Base-by-base conservation (phyloP, 2,329 filamentous ascomycete genomes). In the Ophiostoma fasciatum region DNA sequence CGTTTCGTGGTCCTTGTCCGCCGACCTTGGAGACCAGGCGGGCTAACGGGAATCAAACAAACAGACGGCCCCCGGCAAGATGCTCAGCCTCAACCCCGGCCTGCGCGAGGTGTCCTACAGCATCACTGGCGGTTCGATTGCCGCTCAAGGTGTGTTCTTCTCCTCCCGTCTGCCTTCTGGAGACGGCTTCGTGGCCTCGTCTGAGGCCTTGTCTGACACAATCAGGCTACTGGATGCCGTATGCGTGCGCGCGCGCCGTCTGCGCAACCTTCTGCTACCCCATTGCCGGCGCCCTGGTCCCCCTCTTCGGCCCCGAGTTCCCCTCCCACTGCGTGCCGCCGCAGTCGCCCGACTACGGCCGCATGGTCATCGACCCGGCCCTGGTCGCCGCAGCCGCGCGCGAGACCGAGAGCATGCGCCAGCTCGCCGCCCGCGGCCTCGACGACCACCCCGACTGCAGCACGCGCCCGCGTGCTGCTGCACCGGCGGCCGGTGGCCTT, bases 221-320 rank as follows among this genome's bases (percentile, higher is more conserved):
- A 33, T 5, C 31, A 93, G 85, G 90, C 23, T 98, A 96, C 57
- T 98, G 90, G 90, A 84, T 96, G 71, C 88, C 88, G 3, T 96
- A 78, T 49, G 62, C 73, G 27, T 92, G 85, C 46, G 90, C 90
- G 31, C 80, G 72, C 56, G 85, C 84, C 10, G 64, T 98, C 35
- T 92, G 87, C 49, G 72, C 82, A 4, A 94, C 82, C 1, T 96
- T 96, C 54, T 96, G 88, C 59, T 75, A 78, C 53, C 62, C 71
- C 25, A 92, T 98, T 42, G 78, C 88, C 12, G 78, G 78, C 39
- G 87, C 82, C 0, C 61, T 98, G 37, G 90, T 90, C 8, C 90
- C 90, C 5, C 66, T 98, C 41, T 98, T 98, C 53, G 90, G 90
- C 0, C 70, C 75, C 11, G 68, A 74, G 28, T 98, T 98, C 52